Evolutionary conservation across 768 basidiomycete species (phyloP).

Genomic region (Kondoa malvinella): DNA sequence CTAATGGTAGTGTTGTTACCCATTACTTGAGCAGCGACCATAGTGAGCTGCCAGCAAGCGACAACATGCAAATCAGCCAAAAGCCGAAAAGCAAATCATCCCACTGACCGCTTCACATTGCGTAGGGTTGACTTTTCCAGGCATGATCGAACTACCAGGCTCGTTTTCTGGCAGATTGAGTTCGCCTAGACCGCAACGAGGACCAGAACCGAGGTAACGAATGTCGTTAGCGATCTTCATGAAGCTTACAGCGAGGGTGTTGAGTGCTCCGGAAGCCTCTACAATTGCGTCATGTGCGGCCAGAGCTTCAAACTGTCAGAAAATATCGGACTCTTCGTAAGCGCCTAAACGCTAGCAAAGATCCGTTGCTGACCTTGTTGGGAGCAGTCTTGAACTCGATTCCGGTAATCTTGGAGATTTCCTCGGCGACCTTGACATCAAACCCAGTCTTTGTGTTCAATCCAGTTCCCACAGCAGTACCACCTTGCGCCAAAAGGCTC

Average conservation of each 20-base stretch:
- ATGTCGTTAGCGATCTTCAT: constrained; percentile 99
- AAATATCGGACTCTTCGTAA: constrained; percentile 4
- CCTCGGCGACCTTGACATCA: constrained; percentile 78
- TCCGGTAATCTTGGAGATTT: constrained; percentile 80
- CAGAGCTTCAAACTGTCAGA: constrained; percentile 74
- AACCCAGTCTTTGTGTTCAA: constrained; percentile 94
- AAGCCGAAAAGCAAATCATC: background rate
- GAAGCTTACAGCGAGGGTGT: constrained; percentile 84
- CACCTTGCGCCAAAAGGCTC: constrained; percentile 83
- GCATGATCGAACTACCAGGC: constrained; percentile 98
- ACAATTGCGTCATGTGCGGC: constrained; percentile 97
- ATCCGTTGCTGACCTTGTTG: constrained; percentile 56
- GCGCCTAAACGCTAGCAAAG: background rate
- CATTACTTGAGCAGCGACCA: constrained; percentile 97
- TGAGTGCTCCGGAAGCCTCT: constrained; percentile 90
- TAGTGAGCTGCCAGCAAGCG: constrained; percentile 44
- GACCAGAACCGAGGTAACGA: constrained; percentile 90
- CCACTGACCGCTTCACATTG: constrained; percentile 68
- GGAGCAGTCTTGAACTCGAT: constrained; percentile 87
- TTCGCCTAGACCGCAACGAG: constrained; percentile 92
- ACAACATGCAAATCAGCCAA: background rate
- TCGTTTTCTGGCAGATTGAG: constrained; percentile 91
- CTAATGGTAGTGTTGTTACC: constrained; percentile 89
- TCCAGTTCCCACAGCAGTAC: constrained; percentile 95
- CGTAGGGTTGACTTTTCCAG: constrained; percentile 95